phyloP scores from a whole-genome alignment of 108 stramenopile genomes.

The Pseudonitzschia multiseries region DNA sequence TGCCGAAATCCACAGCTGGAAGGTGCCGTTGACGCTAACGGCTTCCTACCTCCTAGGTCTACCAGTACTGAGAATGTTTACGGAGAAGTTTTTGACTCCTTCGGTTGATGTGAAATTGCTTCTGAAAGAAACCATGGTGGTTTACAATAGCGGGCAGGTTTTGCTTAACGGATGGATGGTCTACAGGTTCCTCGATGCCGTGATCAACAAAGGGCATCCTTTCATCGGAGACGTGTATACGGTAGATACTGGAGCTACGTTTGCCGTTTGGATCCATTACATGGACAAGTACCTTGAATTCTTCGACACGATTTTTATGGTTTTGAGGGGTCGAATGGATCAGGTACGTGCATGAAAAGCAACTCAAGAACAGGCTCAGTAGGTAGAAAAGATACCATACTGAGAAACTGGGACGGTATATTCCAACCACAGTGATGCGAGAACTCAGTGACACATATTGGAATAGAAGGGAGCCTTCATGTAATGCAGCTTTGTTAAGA shows the following conservation, averaged over 20 bases:
- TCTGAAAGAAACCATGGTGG: conserved; percentile 82
- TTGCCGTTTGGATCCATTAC: conserved; percentile 97
- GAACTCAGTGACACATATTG: no score
- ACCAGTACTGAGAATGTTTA: conserved; percentile 59
- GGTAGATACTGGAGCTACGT: conserved; percentile 54
- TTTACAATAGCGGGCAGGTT: conserved; percentile 96
- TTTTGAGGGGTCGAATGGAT: conserved; percentile 84
- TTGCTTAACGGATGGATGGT: conserved; percentile 96
- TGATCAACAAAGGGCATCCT: conserved; percentile 74
- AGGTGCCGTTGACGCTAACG: conserved; percentile 59
- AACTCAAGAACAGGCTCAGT: no score
- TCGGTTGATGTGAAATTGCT: conserved; percentile 75
- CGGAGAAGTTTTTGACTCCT: conserved; percentile 46
- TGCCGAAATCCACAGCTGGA: conserved; percentile 54
- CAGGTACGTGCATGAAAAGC: conserved; percentile 65
- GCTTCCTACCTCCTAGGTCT: conserved; percentile 69
- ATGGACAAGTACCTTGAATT: conserved; percentile 97
- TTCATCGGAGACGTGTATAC: conserved; percentile 74
- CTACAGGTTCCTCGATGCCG: conserved; percentile 63
- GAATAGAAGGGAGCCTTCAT: no score
- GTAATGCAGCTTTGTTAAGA: no score
- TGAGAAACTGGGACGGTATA: no score
- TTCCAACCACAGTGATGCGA: no score
- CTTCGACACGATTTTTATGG: conserved; percentile 98
- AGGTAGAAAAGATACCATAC: no score